phyloP scores from a whole-genome alignment of 345 rosid genomes.

The Draba incana region DNA sequence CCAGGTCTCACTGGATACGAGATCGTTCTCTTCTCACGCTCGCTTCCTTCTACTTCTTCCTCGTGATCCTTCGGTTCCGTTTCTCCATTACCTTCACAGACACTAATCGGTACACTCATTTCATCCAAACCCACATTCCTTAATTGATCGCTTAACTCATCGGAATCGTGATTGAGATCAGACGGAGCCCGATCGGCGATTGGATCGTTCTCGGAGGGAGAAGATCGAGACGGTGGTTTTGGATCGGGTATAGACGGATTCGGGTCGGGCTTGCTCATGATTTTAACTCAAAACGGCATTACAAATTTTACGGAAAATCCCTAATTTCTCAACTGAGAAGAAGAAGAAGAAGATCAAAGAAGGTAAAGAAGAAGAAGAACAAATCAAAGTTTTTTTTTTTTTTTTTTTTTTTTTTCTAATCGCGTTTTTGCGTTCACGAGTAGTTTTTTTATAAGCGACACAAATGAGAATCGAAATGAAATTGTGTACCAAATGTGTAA shows the following conservation, averaged over 20 bases:
- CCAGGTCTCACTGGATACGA: conserved; percentile 80
- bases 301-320: conserved; percentile 28
- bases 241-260: conserved; percentile 16
- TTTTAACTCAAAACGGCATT: conserved; percentile 35
- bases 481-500: conserved; percentile 23
- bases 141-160: conserved; percentile 35
- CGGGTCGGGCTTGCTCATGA: conserved; percentile 40
- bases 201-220: conserved; percentile 31
- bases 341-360: conserved; percentile 19
- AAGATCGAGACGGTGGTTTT: conserved; percentile 28
- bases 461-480: neutral
- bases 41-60: conserved; percentile 5
- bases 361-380: conserved; percentile 20
- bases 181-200: conserved; percentile 30
- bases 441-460: neutral
- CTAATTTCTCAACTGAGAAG: conserved; percentile 17
- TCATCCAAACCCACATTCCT: conserved; percentile 49
- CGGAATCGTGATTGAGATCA: conserved; percentile 28
- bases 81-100: conserved; percentile 17
- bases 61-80: neutral
- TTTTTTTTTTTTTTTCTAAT: neutral
- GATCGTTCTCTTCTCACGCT: conserved; percentile 40
- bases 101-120: conserved; percentile 22
- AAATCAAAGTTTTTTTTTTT: neutral
- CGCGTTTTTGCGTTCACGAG: conserved; percentile 7